phyloP scores from a whole-genome alignment of 768 basidiomycete species.

The Agrocybe praecox region DNA sequence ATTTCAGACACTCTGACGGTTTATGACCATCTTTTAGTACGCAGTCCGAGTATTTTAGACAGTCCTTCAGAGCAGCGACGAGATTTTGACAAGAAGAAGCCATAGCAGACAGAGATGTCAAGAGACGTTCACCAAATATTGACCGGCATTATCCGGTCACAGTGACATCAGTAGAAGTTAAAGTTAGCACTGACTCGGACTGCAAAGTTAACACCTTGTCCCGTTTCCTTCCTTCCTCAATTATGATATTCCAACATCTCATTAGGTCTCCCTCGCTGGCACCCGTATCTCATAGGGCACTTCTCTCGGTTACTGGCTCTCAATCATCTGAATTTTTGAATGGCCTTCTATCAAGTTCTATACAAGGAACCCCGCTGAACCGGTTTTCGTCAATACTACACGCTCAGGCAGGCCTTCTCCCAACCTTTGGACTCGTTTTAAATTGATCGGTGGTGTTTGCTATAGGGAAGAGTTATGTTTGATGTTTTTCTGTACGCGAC shows the following conservation, averaged over 20 bases:
- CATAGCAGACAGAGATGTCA: constrained; percentile 42
- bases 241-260: constrained; percentile 39
- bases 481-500: constrained; percentile 85
- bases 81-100: constrained; percentile 81
- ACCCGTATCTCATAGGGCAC: constrained; percentile 61
- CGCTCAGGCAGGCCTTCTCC: constrained; percentile 61
- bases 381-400: constrained; percentile 77
- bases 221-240: constrained; percentile 33
- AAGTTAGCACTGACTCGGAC: not conserved
- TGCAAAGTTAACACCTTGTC: not conserved
- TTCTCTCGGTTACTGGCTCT: constrained; percentile 79
- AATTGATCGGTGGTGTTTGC: constrained; percentile 13
- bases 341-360: constrained; percentile 63
- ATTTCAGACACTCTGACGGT: constrained; percentile 84
- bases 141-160: constrained; percentile 7
- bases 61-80: constrained; percentile 78
- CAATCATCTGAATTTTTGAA: constrained; percentile 84
- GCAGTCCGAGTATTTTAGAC: constrained; percentile 84
- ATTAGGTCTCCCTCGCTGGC: constrained; percentile 58
- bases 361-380: constrained; percentile 38
- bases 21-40: constrained; percentile 75
- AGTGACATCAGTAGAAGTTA: not conserved
- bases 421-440: constrained; percentile 9
- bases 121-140: not conserved
- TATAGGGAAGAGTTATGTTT: constrained; percentile 85